Evolutionary conservation across 148 eudicot species (phyloP).

Genomic region (Persicaria tinctoria): DNA sequence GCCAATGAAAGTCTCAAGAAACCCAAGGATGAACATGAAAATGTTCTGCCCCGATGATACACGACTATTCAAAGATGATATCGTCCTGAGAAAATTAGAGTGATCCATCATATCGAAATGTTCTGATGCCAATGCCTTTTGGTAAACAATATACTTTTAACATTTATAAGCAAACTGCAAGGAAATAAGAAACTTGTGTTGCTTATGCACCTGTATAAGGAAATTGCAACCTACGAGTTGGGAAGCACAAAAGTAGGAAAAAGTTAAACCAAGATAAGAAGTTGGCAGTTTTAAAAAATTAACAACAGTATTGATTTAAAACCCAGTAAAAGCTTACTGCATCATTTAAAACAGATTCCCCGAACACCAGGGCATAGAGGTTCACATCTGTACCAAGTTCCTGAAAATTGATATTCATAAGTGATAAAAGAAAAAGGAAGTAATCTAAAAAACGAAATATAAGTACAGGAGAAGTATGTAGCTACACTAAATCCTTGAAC

Average conservation of each 20-base stretch:
- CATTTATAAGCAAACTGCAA: neutral
- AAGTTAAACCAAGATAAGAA: slow-evolving; percentile 4
- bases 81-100: slow-evolving; percentile 51
- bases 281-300: neutral
- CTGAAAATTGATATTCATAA: slow-evolving; percentile 30
- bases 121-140: neutral
- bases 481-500: neutral
- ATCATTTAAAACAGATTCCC: slow-evolving; percentile 97
- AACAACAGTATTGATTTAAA: neutral
- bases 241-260: slow-evolving; percentile 14
- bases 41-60: slow-evolving; percentile 57
- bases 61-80: slow-evolving; percentile 69
- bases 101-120: neutral
- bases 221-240: slow-evolving; percentile 90
- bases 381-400: slow-evolving; percentile 96
- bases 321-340: slow-evolving; percentile 56
- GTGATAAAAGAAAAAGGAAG: neutral
- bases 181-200: slow-evolving; percentile 11
- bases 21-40: slow-evolving; percentile 61
- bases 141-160: neutral
- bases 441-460: neutral
- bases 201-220: slow-evolving; percentile 77
- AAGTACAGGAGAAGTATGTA: neutral
- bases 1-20: slow-evolving; percentile 96
- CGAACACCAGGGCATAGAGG: slow-evolving; percentile 96